Conservation (phyloP, 192 early-diverging fungal genomes). For the Entomortierella beljakovae region DNA sequence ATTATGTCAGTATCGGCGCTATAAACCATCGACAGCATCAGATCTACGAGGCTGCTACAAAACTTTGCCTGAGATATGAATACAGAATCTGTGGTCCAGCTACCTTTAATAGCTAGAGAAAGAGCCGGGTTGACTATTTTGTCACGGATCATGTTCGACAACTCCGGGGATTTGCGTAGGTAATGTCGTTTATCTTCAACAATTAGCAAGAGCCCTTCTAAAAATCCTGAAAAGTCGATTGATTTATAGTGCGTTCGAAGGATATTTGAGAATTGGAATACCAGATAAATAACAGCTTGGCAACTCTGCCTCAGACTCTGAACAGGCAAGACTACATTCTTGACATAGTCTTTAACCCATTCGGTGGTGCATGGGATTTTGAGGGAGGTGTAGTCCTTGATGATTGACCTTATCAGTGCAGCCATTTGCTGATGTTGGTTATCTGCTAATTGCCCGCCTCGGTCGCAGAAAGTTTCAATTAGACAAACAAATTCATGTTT, state of each 20-base stretch:
- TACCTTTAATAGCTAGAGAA: slow-evolving; percentile 36
- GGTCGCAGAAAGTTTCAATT: slow-evolving; percentile 55
- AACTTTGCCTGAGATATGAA: slow-evolving; percentile 43
- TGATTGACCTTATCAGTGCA: slow-evolving; percentile 52
- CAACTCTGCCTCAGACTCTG: slow-evolving; percentile 33
- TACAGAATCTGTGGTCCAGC: slow-evolving; percentile 54
- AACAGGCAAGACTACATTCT: slow-evolving; percentile 37
- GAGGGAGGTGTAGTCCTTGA: slow-evolving; percentile 59
- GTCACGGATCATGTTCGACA: slow-evolving; percentile 55
- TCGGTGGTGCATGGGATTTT: slow-evolving; percentile 55
- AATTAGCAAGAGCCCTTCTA: slow-evolving; percentile 57
- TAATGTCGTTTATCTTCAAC: slow-evolving; percentile 48
- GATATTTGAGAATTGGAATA: slow-evolving; percentile 19
- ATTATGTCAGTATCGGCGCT: slow-evolving; percentile 58
- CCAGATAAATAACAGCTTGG: slow-evolving; percentile 27
- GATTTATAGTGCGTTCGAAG: slow-evolving; percentile 55
- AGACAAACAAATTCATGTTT: slow-evolving; percentile 65
- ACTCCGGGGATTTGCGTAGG: slow-evolving; percentile 30
- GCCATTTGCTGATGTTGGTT: slow-evolving; percentile 61
- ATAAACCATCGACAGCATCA: slow-evolving; percentile 63
- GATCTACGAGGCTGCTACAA: slow-evolving; percentile 57
- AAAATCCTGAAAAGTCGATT: slow-evolving; percentile 60
- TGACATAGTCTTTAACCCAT: slow-evolving; percentile 64
- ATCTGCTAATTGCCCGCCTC: slow-evolving; percentile 59
- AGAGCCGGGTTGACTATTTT: slow-evolving; percentile 58